Percentiles rank a stretch among this genome's conserved stretches.
Conservation (phyloP, 2,329 filamentous ascomycete genomes). For the Fusarium euwallaceae region DNA sequence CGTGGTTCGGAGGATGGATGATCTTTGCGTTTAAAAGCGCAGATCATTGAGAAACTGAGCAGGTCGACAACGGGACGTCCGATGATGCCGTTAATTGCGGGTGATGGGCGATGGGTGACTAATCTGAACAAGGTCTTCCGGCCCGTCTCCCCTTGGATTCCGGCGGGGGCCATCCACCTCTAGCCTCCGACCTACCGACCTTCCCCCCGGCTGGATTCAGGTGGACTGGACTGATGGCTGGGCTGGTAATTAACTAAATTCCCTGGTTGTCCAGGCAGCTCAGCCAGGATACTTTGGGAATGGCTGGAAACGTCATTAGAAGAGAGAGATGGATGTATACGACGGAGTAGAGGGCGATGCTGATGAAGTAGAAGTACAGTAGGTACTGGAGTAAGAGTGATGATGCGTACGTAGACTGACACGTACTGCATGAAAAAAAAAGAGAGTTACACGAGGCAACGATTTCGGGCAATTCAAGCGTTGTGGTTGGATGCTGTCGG, state of each 20-base stretch:
- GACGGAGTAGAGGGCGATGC: neutral
- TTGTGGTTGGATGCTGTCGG: neutral
- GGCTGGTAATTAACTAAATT: neutral
- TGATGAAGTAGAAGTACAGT: neutral
- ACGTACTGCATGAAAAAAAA: neutral
- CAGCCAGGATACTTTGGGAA: neutral
- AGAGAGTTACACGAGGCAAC: neutral
- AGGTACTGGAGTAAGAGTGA: neutral
- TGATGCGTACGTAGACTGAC: conserved; percentile 11
- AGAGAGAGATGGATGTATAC: neutral
- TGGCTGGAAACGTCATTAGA: conserved; percentile 5
- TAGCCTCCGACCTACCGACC: neutral
- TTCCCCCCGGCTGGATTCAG: neutral
- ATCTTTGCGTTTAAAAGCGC: conserved; percentile 9
- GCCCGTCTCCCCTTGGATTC: neutral
- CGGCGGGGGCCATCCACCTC: neutral
- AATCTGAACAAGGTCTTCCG: neutral
- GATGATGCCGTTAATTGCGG: conserved; percentile 1
- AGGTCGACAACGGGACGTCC: neutral
- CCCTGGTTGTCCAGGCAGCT: conserved; percentile 1
- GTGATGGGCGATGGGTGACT: neutral
- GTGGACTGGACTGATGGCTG: neutral
- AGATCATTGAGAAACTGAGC: conserved; percentile 5
- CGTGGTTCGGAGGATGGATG: conserved; percentile 1
- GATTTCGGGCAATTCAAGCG: neutral